Conservation (phyloP, 2,329 filamentous ascomycete species). For the Colletotrichum tropicicola region DNA sequence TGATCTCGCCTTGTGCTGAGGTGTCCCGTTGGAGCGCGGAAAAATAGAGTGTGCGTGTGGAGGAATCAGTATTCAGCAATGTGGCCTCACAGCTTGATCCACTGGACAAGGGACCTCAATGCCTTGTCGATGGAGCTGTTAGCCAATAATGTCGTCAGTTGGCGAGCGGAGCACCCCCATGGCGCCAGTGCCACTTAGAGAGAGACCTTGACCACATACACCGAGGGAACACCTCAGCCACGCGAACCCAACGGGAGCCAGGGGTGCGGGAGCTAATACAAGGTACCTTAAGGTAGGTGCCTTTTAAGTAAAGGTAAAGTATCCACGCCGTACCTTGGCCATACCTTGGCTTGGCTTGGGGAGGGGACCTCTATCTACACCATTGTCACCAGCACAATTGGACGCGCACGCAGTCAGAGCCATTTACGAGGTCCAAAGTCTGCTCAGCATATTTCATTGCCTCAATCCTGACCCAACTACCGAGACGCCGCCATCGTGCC, state of each 20-base stretch:
- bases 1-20: slow-evolving; percentile 1
- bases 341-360: too few species aligned
- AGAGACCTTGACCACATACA: not conserved
- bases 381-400: too few species aligned
- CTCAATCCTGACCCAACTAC: slow-evolving; percentile 21
- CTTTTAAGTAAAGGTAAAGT: too few species aligned
- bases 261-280: too few species aligned
- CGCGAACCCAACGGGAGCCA: too few species aligned
- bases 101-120: not conserved
- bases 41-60: slow-evolving; percentile 22
- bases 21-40: not conserved
- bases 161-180: not conserved
- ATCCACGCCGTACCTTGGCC: too few species aligned
- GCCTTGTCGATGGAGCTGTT: not conserved
- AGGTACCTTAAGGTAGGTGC: too few species aligned
- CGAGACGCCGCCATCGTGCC: slow-evolving; percentile 14
- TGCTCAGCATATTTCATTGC: slow-evolving; percentile 20
- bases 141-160: not conserved
- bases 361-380: too few species aligned
- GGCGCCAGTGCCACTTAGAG: not conserved
- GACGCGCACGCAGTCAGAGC: too few species aligned
- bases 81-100: slow-evolving; percentile 31
- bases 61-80: slow-evolving; percentile 16
- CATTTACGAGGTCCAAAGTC: not conserved
- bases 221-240: not conserved